A percentile compares a stretch with the other conserved stretches of the same genome.
Evolutionary conservation across 192 early-diverging fungal species (phyloP).

Genomic region (Umbelopsis sp.): DNA sequence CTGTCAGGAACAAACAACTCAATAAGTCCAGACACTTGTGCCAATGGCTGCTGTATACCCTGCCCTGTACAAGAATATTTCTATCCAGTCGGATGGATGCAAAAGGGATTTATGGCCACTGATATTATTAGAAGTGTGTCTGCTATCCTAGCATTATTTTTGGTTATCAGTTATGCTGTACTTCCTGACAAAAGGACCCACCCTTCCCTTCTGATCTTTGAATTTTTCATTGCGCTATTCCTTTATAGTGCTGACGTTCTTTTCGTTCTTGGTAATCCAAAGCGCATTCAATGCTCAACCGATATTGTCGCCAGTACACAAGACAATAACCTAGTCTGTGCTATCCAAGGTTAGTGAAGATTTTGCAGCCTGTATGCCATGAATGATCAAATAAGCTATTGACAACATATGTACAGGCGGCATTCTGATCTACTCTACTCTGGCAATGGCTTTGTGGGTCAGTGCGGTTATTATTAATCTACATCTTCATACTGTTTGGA

Average conservation of each 20-base stretch:
- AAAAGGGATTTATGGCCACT: constrained; percentile 46
- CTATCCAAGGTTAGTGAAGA: constrained; percentile 45
- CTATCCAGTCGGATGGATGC: constrained; percentile 41
- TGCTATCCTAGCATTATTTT: constrained; percentile 37
- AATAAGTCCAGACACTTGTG: constrained; percentile 36
- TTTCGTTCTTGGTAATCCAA: constrained; percentile 49
- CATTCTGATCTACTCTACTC: constrained; percentile 49
- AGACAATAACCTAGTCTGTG: constrained; percentile 49
- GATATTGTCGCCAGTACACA: constrained; percentile 45
- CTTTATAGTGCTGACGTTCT: constrained; percentile 49
- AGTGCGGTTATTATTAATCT: constrained; percentile 51
- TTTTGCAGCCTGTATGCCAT: not conserved
- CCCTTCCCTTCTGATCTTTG: constrained; percentile 52
- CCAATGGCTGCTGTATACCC: constrained; percentile 55
- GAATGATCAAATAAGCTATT: not conserved
- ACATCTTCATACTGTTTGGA: constrained; percentile 62
- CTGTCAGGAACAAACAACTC: constrained; percentile 26
- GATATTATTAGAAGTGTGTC: constrained; percentile 49
- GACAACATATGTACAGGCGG: constrained; percentile 34
- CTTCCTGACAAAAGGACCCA: constrained; percentile 52
- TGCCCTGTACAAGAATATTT: constrained; percentile 54
- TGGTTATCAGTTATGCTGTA: constrained; percentile 49
- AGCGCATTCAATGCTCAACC: constrained; percentile 46
- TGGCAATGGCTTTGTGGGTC: constrained; percentile 46
- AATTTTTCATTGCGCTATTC: constrained; percentile 50